Percentiles rank a stretch among this genome's conserved stretches.
phyloP scores from a whole-genome alignment of 2,329 filamentous ascomycete genomes.

The Neurospora sp. region DNA sequence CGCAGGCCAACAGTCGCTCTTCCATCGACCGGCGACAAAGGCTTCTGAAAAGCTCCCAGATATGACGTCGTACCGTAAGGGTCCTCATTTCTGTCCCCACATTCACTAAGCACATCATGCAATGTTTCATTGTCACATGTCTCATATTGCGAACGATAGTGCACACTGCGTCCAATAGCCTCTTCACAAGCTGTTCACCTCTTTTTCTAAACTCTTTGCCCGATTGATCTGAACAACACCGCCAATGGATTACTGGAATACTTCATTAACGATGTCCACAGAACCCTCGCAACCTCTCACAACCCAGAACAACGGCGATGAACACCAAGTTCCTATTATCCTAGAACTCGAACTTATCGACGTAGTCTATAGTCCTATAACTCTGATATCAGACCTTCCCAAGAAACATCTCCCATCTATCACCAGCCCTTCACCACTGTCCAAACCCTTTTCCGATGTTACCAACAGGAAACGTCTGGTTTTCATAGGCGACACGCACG shows the following conservation, averaged over 20 bases:
- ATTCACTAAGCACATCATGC: neutral
- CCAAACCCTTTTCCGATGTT: neutral
- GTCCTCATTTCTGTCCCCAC: neutral
- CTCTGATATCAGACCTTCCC: slow-evolving; percentile 22
- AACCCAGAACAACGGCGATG: neutral
- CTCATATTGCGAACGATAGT: neutral
- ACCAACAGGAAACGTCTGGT: slow-evolving; percentile 50
- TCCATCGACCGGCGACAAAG: neutral
- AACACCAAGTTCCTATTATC: slow-evolving; percentile 1
- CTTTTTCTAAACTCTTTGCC: neutral
- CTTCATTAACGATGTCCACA: neutral
- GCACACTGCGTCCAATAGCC: neutral
- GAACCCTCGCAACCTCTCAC: neutral
- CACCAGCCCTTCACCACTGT: slow-evolving; percentile 22
- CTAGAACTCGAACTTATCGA: neutral
- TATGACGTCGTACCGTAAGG: slow-evolving; percentile 9
- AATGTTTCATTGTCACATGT: neutral
- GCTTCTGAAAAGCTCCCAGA: slow-evolving; percentile 1
- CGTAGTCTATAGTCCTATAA: slow-evolving; percentile 23
- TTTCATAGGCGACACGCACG: slow-evolving; percentile 87
- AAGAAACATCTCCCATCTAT: slow-evolving; percentile 17
- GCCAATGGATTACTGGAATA: neutral
- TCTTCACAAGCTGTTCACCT: neutral
- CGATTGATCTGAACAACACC: neutral
- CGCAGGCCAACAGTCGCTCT: neutral